These are phyloP conservation scores for Hyphochytrium catenoides DNA, from an alignment of 352 stramenopile species.

Conservation along the genomic window DNA sequence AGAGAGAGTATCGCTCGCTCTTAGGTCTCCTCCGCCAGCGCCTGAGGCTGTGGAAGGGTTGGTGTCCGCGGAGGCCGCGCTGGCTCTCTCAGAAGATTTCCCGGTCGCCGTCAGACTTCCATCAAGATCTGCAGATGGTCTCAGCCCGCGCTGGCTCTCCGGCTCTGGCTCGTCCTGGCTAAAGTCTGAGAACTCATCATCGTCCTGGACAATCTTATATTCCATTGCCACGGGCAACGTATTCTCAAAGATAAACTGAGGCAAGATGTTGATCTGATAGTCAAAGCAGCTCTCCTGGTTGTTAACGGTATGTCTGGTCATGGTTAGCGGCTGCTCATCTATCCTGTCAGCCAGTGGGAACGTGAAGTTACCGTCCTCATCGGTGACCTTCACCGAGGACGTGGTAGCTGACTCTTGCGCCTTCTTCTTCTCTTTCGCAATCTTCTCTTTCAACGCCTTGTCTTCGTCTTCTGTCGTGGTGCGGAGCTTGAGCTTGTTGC, in stretches of 20 bases:
- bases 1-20: too few species aligned
- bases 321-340: constrained; percentile 46
- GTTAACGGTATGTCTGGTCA: constrained; percentile 36
- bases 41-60: too few species aligned
- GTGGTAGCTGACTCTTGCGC: constrained; percentile 19
- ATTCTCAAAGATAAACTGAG: constrained; percentile 49
- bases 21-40: too few species aligned
- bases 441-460: constrained; percentile 30
- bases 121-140: too few species aligned
- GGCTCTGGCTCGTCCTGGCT: too few species aligned
- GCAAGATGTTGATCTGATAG: constrained; percentile 50
- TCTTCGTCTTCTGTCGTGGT: constrained; percentile 20
- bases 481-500: constrained; percentile 35
- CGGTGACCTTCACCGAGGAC: constrained; percentile 14
- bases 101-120: too few species aligned
- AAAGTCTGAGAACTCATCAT: constrained; percentile 17
- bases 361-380: constrained; percentile 14
- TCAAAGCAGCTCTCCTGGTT: constrained; percentile 26
- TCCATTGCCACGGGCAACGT: constrained; percentile 49
- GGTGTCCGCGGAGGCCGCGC: too few species aligned
- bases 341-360: constrained; percentile 42
- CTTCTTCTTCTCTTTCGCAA: constrained; percentile 28
- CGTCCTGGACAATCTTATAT: constrained; percentile 45
- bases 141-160: too few species aligned
- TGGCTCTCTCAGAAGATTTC: too few species aligned